Base-by-base conservation (phyloP, 1,284 basidiomycete species). In the Hypsizygus ulmarius region DNA sequence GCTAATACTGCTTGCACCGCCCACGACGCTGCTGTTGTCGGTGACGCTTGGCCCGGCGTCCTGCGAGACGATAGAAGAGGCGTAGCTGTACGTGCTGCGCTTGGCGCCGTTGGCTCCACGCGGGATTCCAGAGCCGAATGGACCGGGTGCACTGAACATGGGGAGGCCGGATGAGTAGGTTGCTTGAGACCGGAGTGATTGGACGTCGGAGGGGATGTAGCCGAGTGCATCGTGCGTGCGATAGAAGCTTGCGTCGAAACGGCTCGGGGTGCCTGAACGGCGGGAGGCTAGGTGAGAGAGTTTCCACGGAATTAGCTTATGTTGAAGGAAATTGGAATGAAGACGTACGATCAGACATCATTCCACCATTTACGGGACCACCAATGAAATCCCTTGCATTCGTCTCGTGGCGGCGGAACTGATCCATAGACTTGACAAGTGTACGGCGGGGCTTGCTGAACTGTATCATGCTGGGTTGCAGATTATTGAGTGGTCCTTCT, bases 401-500 rank as follows among this genome's bases (percentile, higher is more conserved):
- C 5, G 90, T 90, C 65, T 95, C 93, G 60, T 93, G 90, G 43
- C 92, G 81, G 49, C 89, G 84, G 79, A 91, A 96, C 47, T 89
- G 90, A 58, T 95, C 93, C 80, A 93, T 86, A 1, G 90, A 86
- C 65, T 92, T 92, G 53, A 79, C 79, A 16, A 93, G 76, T 5
- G 91, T 81, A 47, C 92, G 86, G 45, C 93, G 82, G 14, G 95
- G 94, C 69, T 95, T 94, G 76, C 89, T 93, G 72, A 99, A 98
- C 65, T 98, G 97, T 49, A 99, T 97, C 95, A 99, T 96, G 70
- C 92, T 95, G 4, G 93, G 80, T 66, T 98, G 97, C 32, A 99
- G 73, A 69, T 99, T 99, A 67, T 85, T 96, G 44, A 99, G 77
- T 1, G 95, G 93, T 2, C 97, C 97, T 67, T 99, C 97, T 21